Evolutionary conservation across 140 eudicot species (phyloP), one percentile per base, ranked within the genome.

Genomic region (Flaveria floridana): DNA sequence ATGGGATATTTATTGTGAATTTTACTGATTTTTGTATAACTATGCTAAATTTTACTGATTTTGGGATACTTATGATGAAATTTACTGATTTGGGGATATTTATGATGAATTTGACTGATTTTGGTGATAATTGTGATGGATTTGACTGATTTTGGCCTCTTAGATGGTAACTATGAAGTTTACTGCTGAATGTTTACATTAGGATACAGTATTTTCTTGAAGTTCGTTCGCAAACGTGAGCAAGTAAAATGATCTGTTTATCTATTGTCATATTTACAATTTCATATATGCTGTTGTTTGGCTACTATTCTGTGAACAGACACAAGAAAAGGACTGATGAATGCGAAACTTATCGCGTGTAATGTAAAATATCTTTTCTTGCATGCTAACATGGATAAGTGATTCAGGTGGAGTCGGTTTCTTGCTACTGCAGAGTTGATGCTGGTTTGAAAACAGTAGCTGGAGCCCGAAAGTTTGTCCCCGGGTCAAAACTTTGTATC

Each of bases 341-440:
- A 20, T 53, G 19, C 39, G 13, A 46, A 19, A 46, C 73, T 46
- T 46, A 21, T 46, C 21, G 39, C 2, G 0, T 68, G 19, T 68
- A 18, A 1, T 41, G 55, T 66, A 37, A 39, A 41, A 39, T 19
- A 20, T 56, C 28, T 19, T 30, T 5, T 55, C 57, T 53, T 67
- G 79, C 26, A 79, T 77, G 26, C 71, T 81, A 67, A 73, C 71
- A 14, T 68, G 62, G 53, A 63, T 4, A 59, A 18, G 2, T 48
- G 65, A 73, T 82, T 65, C 97, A 93, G 99, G 99, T 93, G 65
- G 97, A 93, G 83, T 93, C 99, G 0, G 96, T 93, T 53, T 93
- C 99, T 15, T 93, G 99, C 81, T 93, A 93, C 79, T 93, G 99
- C 87, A 93, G 88, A 74, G 99, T 90, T 15, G 99, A 93, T 59